Percentiles rank a stretch among this genome's conserved stretches.
These are phyloP conservation scores for Septoria linicola DNA, from an alignment of 2,329 filamentous ascomycete species.

Conservation along the genomic window DNA sequence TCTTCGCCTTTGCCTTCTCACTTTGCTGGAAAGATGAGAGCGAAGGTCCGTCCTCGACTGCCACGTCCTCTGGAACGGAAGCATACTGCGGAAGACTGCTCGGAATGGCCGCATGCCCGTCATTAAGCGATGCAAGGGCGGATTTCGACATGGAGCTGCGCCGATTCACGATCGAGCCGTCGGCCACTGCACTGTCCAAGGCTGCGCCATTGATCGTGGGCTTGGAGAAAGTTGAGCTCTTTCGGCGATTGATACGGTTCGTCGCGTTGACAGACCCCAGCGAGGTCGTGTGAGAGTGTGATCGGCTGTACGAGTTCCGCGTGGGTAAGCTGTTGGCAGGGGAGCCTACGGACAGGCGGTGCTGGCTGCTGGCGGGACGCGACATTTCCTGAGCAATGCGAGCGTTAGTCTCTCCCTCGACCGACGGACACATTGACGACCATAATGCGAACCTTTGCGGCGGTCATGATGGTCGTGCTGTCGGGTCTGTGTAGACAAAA, in stretches of 20 bases:
- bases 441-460: slow-evolving; percentile 19
- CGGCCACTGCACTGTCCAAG: slow-evolving; percentile 58
- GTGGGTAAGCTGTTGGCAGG: slow-evolving; percentile 61
- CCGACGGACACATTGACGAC: slow-evolving; percentile 10
- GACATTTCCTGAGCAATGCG: slow-evolving; percentile 39
- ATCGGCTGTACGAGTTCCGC: slow-evolving; percentile 67
- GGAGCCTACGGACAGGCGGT: slow-evolving; percentile 51
- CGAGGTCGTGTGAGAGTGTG: slow-evolving; percentile 79
- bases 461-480: slow-evolving; percentile 13
- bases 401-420: slow-evolving; percentile 15
- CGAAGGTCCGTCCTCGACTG: slow-evolving; percentile 68
- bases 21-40: slow-evolving; percentile 50
- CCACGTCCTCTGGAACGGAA: slow-evolving; percentile 43
- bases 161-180: slow-evolving; percentile 60
- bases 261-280: slow-evolving; percentile 73
- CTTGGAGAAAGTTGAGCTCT: slow-evolving; percentile 84
- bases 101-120: slow-evolving; percentile 60
- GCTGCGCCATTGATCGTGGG: slow-evolving; percentile 73
- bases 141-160: slow-evolving; percentile 70
- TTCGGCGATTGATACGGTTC: slow-evolving; percentile 86
- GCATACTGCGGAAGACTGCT: slow-evolving; percentile 62
- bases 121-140: slow-evolving; percentile 47
- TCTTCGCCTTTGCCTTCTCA: slow-evolving; percentile 53
- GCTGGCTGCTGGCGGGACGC: slow-evolving; percentile 35
- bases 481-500: slow-evolving; percentile 2